phyloP scores from a whole-genome alignment of 1,284 basidiomycete species.

The Polyporus tsugae region DNA sequence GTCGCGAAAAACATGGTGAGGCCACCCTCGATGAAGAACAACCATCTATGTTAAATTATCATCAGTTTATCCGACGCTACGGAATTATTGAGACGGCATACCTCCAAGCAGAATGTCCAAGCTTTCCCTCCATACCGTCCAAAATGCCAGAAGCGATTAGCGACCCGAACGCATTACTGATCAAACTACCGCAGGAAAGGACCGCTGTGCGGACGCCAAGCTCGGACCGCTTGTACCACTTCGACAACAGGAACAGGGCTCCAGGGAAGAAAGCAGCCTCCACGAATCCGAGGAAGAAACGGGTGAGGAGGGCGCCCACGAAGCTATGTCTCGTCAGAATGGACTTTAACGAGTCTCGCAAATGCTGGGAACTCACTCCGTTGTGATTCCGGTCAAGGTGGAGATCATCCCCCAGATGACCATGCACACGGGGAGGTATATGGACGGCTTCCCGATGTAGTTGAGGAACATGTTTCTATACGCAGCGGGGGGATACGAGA shows the following conservation, averaged over 20 bases:
- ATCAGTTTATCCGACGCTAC: neutral
- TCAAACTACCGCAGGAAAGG: constrained; percentile 75
- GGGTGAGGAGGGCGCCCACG: constrained; percentile 70
- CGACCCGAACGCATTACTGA: constrained; percentile 86
- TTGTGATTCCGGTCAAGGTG: constrained; percentile 62
- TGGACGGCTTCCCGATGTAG: constrained; percentile 73
- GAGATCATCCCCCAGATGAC: constrained; percentile 76
- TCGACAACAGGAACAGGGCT: constrained; percentile 68
- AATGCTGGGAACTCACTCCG: neutral
- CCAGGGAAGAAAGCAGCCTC: constrained; percentile 84
- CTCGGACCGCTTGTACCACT: constrained; percentile 76
- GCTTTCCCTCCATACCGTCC: constrained; percentile 70
- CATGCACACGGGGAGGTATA: constrained; percentile 80
- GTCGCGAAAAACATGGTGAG: constrained; percentile 72
- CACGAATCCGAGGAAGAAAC: constrained; percentile 79
- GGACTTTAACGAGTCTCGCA: neutral
- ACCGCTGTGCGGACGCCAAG: constrained; percentile 77
- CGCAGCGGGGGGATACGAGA: neutral
- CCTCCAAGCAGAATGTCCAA: constrained; percentile 82
- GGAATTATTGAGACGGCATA: constrained; percentile 33
- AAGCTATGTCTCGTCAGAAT: constrained; percentile 53
- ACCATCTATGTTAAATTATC: constrained; percentile 57
- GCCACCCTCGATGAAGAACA: constrained; percentile 81
- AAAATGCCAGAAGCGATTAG: constrained; percentile 82
- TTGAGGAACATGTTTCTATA: constrained; percentile 78